Conservation (phyloP, 768 basidiomycete species). For the Suillus weaverae region DNA sequence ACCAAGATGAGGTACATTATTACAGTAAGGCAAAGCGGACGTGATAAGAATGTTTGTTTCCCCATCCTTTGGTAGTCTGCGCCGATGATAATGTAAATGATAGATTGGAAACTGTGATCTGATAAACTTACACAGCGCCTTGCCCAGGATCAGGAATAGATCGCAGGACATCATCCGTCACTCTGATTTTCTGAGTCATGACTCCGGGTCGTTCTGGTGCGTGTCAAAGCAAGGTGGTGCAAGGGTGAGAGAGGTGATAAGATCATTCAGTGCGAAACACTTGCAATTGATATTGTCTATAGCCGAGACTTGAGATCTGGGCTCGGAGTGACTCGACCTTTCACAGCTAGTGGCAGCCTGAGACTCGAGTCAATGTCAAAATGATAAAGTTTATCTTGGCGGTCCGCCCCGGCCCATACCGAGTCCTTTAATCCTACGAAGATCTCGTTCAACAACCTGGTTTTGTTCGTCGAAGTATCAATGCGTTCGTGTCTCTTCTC, state of each 20-base stretch:
- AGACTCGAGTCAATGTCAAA: not conserved
- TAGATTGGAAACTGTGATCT: not conserved
- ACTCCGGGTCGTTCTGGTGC: not conserved
- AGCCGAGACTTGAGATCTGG: not conserved
- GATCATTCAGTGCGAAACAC: too few relatives aligned
- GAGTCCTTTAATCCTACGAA: slow-evolving; percentile 15
- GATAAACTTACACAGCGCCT: slow-evolving; percentile 42
- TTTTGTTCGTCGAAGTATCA: slow-evolving; percentile 23
- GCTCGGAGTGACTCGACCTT: not conserved
- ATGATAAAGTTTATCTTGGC: not conserved
- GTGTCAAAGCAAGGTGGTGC: not conserved
- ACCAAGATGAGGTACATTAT: slow-evolving; percentile 97
- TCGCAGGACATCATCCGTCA: slow-evolving; percentile 49
- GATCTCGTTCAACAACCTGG: slow-evolving; percentile 25
- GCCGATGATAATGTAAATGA: not conserved
- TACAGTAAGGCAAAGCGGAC: slow-evolving; percentile 94
- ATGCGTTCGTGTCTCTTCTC: slow-evolving; percentile 9
- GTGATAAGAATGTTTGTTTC: slow-evolving; percentile 90
- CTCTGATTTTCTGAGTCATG: slow-evolving; percentile 59
- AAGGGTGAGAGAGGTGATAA: not conserved
- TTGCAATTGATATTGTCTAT: not conserved
- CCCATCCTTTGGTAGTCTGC: slow-evolving; percentile 77
- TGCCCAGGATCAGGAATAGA: slow-evolving; percentile 53
- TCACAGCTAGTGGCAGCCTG: not conserved
- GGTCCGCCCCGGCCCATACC: too few relatives aligned